Base-by-base conservation (phyloP, 441 rosid genomes). In the Theobroma grandiflorum region DNA sequence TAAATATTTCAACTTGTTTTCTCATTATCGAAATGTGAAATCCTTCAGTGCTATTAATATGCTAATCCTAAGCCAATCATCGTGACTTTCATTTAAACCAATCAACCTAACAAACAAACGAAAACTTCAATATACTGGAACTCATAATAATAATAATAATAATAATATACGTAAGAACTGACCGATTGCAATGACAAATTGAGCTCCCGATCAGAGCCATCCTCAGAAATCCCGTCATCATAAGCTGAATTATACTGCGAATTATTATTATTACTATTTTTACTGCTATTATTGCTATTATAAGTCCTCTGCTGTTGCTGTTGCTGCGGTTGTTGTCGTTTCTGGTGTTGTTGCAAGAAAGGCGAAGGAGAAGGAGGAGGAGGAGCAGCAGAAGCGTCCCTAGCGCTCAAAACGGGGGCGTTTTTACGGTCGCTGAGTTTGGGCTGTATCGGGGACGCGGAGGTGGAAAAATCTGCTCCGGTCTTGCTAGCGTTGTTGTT, bases 121-220 rank as follows among this genome's bases (percentile, higher is more conserved):
- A 74, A 49, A 58, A 22, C 14, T 12, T 33, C 78, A 75, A 16
- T 75, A 22, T 45, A 47, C 42, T 16, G 33, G 6, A 47, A 62
- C 31, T 26, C 31, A 26, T 26, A 62, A 16, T 31, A 35, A 59
- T 33, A 49, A 37, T 11, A 49, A 37, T 11, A 64, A 52, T 43
- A 49, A 65, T 59, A 49, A 67, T 43, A 66, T 55, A 40, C 14
- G 10, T 52, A 57, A 40, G 15, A 74, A 74, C 91, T 84, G 57
- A 92, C 92, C 72, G 78, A 78, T 43, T 65, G 83, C 74, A 75
- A 62, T 20, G 75, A 45, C 59, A 62, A 55, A 38, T 87, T 87
- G 75, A 79, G 64, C 74, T 85, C 88, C 62, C 73, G 85, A 81
- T 88, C 89, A 57, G 88, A 85, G 49, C 83, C 91, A 37, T 87